Conservation (phyloP, 805 yeast species). For the Candida fluviatilis region DNA sequence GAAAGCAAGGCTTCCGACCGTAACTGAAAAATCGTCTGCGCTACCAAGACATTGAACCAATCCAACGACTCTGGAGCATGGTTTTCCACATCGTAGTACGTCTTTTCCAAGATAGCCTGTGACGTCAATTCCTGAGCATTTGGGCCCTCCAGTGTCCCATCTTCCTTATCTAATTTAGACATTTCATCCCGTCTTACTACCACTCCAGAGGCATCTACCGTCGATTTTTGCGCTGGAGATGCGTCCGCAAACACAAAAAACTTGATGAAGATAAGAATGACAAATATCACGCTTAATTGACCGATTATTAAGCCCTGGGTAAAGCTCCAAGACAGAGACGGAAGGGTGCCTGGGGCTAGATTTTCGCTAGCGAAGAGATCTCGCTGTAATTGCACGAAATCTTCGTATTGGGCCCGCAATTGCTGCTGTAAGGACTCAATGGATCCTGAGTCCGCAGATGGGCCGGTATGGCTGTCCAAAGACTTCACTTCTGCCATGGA, state of each 20-base stretch:
- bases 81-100: constrained; percentile 83
- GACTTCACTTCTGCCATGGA: background rate
- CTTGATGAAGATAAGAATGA: constrained; percentile 61
- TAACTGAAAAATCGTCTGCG: constrained; percentile 83
- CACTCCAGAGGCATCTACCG: constrained; percentile 28
- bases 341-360: background rate
- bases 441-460: background rate
- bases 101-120: constrained; percentile 71
- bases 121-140: constrained; percentile 16
- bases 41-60: constrained; percentile 94
- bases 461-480: background rate
- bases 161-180: constrained; percentile 13
- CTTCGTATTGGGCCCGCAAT: constrained; percentile 26
- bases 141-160: constrained; percentile 2
- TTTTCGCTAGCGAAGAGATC: constrained; percentile 17
- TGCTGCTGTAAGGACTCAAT: constrained; percentile 23
- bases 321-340: constrained; percentile 50
- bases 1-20: constrained; percentile 84
- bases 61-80: constrained; percentile 90
- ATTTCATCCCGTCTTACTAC: constrained; percentile 28
- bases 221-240: constrained; percentile 33
- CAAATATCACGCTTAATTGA: constrained; percentile 64
- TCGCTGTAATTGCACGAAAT: constrained; percentile 24
- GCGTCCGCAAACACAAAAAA: constrained; percentile 75
- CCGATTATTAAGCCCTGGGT: constrained; percentile 74